Percentiles rank a stretch among this genome's conserved stretches.
Evolutionary conservation across 1,139 yeast species (phyloP).

Genomic region (Blastobotrys proliferans): DNA sequence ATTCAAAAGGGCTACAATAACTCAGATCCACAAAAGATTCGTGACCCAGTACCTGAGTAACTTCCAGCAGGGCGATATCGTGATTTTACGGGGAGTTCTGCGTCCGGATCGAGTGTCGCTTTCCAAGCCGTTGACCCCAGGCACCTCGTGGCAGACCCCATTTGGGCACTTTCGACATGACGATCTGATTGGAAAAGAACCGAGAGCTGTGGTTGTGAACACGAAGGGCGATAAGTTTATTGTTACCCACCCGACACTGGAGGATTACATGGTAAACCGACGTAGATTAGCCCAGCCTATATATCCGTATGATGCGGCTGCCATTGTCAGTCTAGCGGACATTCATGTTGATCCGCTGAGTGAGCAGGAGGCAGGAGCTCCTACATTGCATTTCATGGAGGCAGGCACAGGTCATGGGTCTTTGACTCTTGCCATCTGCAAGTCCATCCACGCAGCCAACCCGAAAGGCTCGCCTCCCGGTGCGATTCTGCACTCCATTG

Average conservation of each 20-base stretch:
- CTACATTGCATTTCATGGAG: slow-evolving; percentile 40
- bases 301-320: slow-evolving; percentile 45
- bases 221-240: slow-evolving; percentile 28
- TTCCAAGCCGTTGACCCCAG: slow-evolving; percentile 30
- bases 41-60: slow-evolving; percentile 7
- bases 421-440: slow-evolving; percentile 42
- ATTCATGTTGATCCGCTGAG: slow-evolving; percentile 36
- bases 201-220: slow-evolving; percentile 24
- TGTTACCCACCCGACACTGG: slow-evolving; percentile 40
- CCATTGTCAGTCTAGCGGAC: slow-evolving; percentile 44
- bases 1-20: no score
- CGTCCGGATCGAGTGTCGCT: slow-evolving; percentile 31
- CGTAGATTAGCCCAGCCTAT: slow-evolving; percentile 47
- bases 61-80: slow-evolving; percentile 29
- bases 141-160: slow-evolving; percentile 16
- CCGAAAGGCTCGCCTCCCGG: slow-evolving; percentile 31
- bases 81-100: slow-evolving; percentile 28
- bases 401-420: slow-evolving; percentile 55
- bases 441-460: slow-evolving; percentile 42
- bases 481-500: slow-evolving; percentile 44
- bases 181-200: slow-evolving; percentile 34
- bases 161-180: slow-evolving; percentile 35
- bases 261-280: slow-evolving; percentile 41
- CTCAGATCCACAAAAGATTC: no score
- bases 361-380: slow-evolving; percentile 7